These are phyloP conservation scores for Paramecium sonneborni DNA, from an alignment of 73 alveolate genomes.

Conservation along the genomic window DNA sequence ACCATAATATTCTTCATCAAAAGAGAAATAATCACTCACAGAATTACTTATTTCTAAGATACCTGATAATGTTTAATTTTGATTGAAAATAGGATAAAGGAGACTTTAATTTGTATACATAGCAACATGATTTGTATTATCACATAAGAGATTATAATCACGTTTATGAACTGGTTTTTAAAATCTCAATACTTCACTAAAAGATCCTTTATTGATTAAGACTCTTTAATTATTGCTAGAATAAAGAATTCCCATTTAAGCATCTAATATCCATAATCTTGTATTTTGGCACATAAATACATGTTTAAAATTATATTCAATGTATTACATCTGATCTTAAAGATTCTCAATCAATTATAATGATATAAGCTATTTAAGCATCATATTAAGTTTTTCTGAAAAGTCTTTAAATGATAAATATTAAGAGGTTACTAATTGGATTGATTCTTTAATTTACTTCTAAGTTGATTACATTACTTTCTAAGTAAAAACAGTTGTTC, in stretches of 20 bases:
- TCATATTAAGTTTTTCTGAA: conserved; percentile 1
- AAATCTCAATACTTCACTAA: conserved; percentile 42
- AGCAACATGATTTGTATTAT: not conserved
- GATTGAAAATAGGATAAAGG: conserved; percentile 1
- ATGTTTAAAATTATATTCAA: conserved; percentile 26
- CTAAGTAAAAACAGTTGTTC: conserved; percentile 29
- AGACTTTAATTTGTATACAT: conserved; percentile 10
- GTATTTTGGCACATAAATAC: conserved; percentile 17
- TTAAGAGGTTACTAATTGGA: conserved; percentile 1
- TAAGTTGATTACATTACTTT: not conserved
- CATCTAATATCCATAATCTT: conserved; percentile 26
- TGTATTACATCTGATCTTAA: not conserved
- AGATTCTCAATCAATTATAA: not conserved
- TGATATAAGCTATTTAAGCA: not conserved
- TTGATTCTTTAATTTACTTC: conserved; percentile 32
- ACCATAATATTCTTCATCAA: conserved; percentile 57
- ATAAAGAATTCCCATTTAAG: conserved; percentile 9
- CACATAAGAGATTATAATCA: not conserved
- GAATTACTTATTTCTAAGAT: conserved; percentile 52
- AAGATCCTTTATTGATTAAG: conserved; percentile 21
- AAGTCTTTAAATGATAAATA: conserved; percentile 37
- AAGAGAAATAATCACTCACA: conserved; percentile 34
- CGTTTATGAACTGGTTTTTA: conserved; percentile 20
- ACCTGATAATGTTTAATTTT: not conserved
- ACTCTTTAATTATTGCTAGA: conserved; percentile 16